Conservation (phyloP, 2,329 filamentous ascomycete genomes). For the Orbilia oligospora region DNA sequence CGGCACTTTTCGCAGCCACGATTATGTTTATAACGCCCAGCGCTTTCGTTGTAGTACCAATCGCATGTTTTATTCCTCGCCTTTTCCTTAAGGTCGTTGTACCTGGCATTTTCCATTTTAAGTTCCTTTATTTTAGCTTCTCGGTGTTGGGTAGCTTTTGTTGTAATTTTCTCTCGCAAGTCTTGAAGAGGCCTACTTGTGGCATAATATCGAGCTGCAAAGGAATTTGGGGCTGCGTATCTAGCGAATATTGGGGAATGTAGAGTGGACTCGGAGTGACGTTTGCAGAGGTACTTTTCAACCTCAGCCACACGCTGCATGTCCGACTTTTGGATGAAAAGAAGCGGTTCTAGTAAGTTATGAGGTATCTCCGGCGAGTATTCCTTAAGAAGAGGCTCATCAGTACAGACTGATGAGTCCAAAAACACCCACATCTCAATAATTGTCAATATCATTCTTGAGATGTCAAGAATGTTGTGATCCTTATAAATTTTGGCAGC, state of each 20-base stretch:
- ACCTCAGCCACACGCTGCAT: conserved; percentile 69
- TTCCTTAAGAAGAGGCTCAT: conserved; percentile 68
- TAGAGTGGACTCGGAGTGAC: conserved; percentile 61
- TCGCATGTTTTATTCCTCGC: not conserved
- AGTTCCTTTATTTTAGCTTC: conserved; percentile 66
- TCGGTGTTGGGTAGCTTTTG: conserved; percentile 41
- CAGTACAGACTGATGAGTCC: conserved; percentile 69
- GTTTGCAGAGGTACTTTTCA: conserved; percentile 70
- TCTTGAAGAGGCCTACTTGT: conserved; percentile 67
- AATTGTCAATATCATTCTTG: conserved; percentile 73
- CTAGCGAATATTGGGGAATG: conserved; percentile 67
- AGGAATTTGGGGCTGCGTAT: conserved; percentile 66
- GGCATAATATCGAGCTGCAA: conserved; percentile 70
- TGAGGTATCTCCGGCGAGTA: conserved; percentile 70
- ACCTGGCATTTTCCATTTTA: conserved; percentile 60
- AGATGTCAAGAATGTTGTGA: conserved; percentile 69
- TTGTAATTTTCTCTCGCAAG: conserved; percentile 36
- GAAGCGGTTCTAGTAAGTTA: conserved; percentile 68
- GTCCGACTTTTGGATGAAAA: conserved; percentile 68
- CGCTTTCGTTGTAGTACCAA: not conserved
- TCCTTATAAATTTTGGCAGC: conserved; percentile 61
- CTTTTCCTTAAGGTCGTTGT: conserved; percentile 65
- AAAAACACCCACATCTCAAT: conserved; percentile 74
- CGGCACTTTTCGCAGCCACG: conserved; percentile 66
- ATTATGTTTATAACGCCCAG: too few relatives aligned